phyloP scores from a whole-genome alignment of 192 early-diverging fungal genomes.

The Phlyctochytrium planicorne region DNA sequence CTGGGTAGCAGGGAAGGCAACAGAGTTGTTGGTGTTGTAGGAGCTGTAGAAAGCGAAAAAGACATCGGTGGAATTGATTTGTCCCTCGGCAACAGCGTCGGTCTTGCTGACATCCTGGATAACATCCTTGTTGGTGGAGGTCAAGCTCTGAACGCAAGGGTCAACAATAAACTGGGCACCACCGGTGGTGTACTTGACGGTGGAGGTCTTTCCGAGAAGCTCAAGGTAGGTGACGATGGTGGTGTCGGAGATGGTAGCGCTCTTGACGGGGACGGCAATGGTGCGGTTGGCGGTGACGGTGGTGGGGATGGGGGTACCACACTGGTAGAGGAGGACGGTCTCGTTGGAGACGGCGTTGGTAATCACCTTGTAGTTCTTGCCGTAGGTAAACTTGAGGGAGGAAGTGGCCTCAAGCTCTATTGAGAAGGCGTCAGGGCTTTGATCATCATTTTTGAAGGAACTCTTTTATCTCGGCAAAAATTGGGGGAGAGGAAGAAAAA shows the following conservation, averaged over 20 bases:
- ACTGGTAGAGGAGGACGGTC: constrained; percentile 44
- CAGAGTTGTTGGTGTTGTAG: constrained; percentile 19
- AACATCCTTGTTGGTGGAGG: constrained; percentile 5
- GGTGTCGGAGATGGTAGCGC: constrained; percentile 35
- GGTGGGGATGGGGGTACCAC: constrained; percentile 42
- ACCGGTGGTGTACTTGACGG: constrained; percentile 39
- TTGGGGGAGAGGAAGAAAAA: neutral
- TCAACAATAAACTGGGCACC: constrained; percentile 27
- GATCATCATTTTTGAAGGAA: constrained; percentile 3
- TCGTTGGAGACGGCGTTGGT: constrained; percentile 29
- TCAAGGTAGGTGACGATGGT: constrained; percentile 42
- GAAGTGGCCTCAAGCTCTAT: constrained; percentile 20
- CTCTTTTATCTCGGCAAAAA: too few species aligned
- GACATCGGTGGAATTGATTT: constrained; percentile 20
- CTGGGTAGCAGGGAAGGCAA: constrained; percentile 29
- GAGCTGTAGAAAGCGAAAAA: constrained; percentile 12
- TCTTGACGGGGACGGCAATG: constrained; percentile 35
- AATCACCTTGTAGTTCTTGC: constrained; percentile 47
- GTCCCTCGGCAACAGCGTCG: neutral
- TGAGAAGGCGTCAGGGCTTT: neutral
- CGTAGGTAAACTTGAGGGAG: constrained; percentile 32
- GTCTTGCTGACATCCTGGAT: constrained; percentile 9
- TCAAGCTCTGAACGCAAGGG: constrained; percentile 32
- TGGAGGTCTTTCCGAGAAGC: constrained; percentile 25
- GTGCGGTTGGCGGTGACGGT: constrained; percentile 18